Evolutionary conservation across 352 stramenopile genomes (phyloP), one percentile per base, ranked within the genome.

Genomic region (Phytophthora fragariaefolia): DNA sequence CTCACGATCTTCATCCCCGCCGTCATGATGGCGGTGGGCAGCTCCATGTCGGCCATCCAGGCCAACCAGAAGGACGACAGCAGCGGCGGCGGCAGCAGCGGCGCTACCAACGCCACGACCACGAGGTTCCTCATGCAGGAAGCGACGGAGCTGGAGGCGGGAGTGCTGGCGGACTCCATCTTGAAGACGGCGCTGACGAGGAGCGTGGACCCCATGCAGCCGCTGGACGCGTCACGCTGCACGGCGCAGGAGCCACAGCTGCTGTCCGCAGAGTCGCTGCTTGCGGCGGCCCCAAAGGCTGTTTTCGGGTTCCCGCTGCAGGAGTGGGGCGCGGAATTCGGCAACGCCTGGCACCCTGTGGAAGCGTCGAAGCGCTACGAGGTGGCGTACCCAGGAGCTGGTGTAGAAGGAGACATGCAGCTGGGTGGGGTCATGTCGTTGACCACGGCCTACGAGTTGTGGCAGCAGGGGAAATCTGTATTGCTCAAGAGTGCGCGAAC

Each of bases 1-100:
- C 76, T 89, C 27, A 80, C 76, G 49, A 77, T 89, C 30, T 89
- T 87, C 59, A 80, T 87, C 51, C 76, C 80, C 6, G 55, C 79
- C 1, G 72, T 42, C 1, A 42, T 42, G 34, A 42, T 42, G 34
- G 77, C 80, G 5, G 68, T 89, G 22, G 73, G 80, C 23, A 85
- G 71, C 51, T 79, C 68, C 17, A 68, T 89, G 24, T 86, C 80
- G 34, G 76, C 80, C 24, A 65, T 89, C 27, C 80, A 89, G 43
- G 78, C 80, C 48, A 89, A 89, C 49, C 74, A 86, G 63, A 80
- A 77, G 34, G 71, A 80, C 15, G 62, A 80, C 15, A 76, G 30
- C 42, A 36, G 32, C 18, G 32, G 17, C 40, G 24, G 15, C 9
- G 64, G 15, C 2, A 69, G 15, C 42, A 46, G 15, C 54, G 7